phyloP scores from a whole-genome alignment of 768 basidiomycete genomes.

The Russula brevipes region DNA sequence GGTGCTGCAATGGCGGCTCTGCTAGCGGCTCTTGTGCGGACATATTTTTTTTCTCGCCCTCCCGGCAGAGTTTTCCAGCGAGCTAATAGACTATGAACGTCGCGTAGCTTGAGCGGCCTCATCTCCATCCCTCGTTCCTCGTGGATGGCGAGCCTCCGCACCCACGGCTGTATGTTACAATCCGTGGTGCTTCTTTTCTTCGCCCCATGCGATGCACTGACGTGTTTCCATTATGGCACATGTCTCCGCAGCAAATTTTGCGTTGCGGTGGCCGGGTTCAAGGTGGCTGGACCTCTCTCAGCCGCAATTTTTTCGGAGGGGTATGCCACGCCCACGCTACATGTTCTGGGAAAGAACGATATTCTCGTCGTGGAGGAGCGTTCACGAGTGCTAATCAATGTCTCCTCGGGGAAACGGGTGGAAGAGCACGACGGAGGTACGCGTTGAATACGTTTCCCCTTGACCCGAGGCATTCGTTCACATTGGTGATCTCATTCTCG shows the following conservation, averaged over 20 bases:
- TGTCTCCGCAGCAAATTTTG: conserved; percentile 54
- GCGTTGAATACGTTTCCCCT: conserved; percentile 22
- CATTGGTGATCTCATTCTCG: neutral
- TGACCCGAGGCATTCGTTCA: neutral
- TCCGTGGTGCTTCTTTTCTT: conserved; percentile 6
- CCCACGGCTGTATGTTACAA: conserved; percentile 58
- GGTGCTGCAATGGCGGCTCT: conserved; percentile 73
- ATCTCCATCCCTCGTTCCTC: conserved; percentile 52
- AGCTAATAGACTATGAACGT: conserved; percentile 5
- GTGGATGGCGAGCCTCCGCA: conserved; percentile 61
- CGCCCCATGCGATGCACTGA: neutral
- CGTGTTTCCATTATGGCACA: conserved; percentile 1
- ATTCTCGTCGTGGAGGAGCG: conserved; percentile 70
- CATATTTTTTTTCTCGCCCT: conserved; percentile 5
- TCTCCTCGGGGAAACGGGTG: conserved; percentile 54
- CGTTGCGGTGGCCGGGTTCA: conserved; percentile 71
- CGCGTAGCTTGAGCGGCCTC: conserved; percentile 49
- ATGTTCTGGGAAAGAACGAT: conserved; percentile 73
- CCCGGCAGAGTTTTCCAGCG: neutral
- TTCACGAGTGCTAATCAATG: conserved; percentile 49
- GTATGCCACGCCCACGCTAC: conserved; percentile 68
- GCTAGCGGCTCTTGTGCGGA: conserved; percentile 60
- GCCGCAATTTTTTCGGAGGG: conserved; percentile 45
- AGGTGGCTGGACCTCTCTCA: conserved; percentile 42
- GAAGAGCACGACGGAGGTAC: conserved; percentile 77